Evolutionary conservation across 805 yeast species (phyloP).

Genomic region (Barnettozyma siamensis): DNA sequence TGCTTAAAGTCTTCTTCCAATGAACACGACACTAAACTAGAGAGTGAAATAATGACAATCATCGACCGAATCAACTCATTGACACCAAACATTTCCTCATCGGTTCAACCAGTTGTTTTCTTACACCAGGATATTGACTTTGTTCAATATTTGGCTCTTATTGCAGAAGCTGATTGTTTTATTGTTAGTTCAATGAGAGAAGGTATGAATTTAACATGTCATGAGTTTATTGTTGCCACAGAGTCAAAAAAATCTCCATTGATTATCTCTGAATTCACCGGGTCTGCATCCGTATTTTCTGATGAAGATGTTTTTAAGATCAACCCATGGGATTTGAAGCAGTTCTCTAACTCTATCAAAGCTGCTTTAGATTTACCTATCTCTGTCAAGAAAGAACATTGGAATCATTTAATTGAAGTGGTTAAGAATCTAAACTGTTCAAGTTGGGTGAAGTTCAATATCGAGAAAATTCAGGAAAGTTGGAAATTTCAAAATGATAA

Average conservation of each 20-base stretch:
- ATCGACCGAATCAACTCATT: slow-evolving; percentile 82
- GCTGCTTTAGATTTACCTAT: slow-evolving; percentile 58
- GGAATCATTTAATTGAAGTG: slow-evolving; percentile 55
- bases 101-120: slow-evolving; percentile 77
- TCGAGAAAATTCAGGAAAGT: slow-evolving; percentile 44
- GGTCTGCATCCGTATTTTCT: slow-evolving; percentile 75
- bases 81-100: slow-evolving; percentile 59
- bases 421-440: slow-evolving; percentile 65
- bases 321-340: slow-evolving; percentile 85
- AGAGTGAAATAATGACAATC: slow-evolving; percentile 65
- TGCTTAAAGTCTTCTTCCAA: slow-evolving; percentile 51
- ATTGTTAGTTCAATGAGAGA: slow-evolving; percentile 90
- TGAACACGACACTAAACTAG: slow-evolving; percentile 50
- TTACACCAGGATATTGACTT: slow-evolving; percentile 86
- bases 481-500: slow-evolving; percentile 47
- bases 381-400: slow-evolving; percentile 53
- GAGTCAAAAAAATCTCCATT: slow-evolving; percentile 70
- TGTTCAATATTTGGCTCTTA: slow-evolving; percentile 81
- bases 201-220: slow-evolving; percentile 95
- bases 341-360: slow-evolving; percentile 58
- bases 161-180: slow-evolving; percentile 81
- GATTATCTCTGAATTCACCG: slow-evolving; percentile 88
- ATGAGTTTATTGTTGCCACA: slow-evolving; percentile 82
- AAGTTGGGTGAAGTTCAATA: slow-evolving; percentile 62
- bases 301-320: slow-evolving; percentile 66